These are phyloP conservation scores for Paxillus rubicundulus DNA, from an alignment of 768 basidiomycete species.

Conservation along the genomic window DNA sequence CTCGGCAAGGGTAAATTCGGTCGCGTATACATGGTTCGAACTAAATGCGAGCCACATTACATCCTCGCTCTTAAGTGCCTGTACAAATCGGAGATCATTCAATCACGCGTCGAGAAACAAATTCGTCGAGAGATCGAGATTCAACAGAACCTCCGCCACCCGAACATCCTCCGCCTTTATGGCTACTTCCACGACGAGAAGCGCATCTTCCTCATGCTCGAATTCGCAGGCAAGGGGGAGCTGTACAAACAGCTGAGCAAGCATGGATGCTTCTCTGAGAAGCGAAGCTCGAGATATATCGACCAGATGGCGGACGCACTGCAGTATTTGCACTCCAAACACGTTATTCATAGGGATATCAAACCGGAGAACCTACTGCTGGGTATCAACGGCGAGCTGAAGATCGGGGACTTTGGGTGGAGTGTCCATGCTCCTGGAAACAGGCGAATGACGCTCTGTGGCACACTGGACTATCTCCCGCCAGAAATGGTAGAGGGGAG, in stretches of 20 bases:
- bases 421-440: constrained; percentile 94
- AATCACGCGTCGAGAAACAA: constrained; percentile 92
- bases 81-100: constrained; percentile 94
- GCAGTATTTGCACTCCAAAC: constrained; percentile 87
- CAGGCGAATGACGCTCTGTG: constrained; percentile 86
- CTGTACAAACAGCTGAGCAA: constrained; percentile 94
- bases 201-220: constrained; percentile 96
- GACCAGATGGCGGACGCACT: constrained; percentile 98
- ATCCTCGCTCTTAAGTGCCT: constrained; percentile 96
- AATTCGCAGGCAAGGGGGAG: constrained; percentile 96
- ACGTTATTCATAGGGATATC: constrained; percentile 98
- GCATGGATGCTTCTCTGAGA: constrained; percentile 83
- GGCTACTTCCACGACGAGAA: constrained; percentile 99
- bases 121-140: constrained; percentile 98
- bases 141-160: constrained; percentile 93
- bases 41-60: constrained; percentile 82
- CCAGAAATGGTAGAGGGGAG: constrained; percentile 97
- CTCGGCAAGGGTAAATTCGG: constrained; percentile 99
- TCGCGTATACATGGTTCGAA: constrained; percentile 97
- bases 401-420: constrained; percentile 99
- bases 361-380: constrained; percentile 97
- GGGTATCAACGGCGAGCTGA: constrained; percentile 93
- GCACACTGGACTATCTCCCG: constrained; percentile 94
- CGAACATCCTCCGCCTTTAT: constrained; percentile 89
- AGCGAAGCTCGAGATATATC: constrained; percentile 84